Evolutionary conservation across 768 basidiomycete genomes (phyloP).

Genomic region (Leccinum arenicola): DNA sequence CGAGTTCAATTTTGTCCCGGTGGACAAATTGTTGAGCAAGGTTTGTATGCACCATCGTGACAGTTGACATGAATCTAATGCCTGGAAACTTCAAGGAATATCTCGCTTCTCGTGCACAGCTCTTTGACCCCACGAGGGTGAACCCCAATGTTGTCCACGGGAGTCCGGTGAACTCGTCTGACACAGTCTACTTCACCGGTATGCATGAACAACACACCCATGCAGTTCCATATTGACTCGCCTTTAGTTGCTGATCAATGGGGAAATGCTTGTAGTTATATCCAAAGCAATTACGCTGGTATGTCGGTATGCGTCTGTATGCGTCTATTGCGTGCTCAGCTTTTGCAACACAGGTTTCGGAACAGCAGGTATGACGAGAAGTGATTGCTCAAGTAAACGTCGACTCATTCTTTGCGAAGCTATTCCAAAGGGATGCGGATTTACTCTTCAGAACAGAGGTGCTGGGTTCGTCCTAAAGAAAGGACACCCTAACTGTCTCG

Average conservation of each 20-base stretch:
- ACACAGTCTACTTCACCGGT: constrained; percentile 95
- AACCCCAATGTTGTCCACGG: constrained; percentile 72
- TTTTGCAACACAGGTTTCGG: constrained; percentile 65
- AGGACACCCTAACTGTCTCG: constrained; percentile 81
- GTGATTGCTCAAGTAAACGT: neutral
- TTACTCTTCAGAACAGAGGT: constrained; percentile 95
- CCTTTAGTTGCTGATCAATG: constrained; percentile 76
- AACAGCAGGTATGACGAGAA: constrained; percentile 58
- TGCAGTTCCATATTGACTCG: constrained; percentile 1
- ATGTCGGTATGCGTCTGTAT: constrained; percentile 14
- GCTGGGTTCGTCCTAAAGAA: constrained; percentile 76
- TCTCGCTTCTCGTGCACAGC: constrained; percentile 69
- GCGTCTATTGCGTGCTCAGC: neutral
- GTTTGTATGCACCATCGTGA: constrained; percentile 33
- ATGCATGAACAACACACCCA: constrained; percentile 10
- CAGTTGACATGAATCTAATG: neutral
- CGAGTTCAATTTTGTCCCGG: constrained; percentile 70
- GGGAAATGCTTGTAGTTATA: constrained; percentile 88
- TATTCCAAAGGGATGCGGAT: constrained; percentile 91
- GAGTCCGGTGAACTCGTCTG: constrained; percentile 78
- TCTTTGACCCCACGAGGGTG: constrained; percentile 70
- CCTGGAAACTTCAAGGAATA: constrained; percentile 60
- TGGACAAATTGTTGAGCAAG: constrained; percentile 82
- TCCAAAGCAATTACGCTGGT: constrained; percentile 88
- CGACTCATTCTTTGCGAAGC: constrained; percentile 42